Conservation (phyloP, 257 asterid genomes). For the Cruciata laevipes region DNA sequence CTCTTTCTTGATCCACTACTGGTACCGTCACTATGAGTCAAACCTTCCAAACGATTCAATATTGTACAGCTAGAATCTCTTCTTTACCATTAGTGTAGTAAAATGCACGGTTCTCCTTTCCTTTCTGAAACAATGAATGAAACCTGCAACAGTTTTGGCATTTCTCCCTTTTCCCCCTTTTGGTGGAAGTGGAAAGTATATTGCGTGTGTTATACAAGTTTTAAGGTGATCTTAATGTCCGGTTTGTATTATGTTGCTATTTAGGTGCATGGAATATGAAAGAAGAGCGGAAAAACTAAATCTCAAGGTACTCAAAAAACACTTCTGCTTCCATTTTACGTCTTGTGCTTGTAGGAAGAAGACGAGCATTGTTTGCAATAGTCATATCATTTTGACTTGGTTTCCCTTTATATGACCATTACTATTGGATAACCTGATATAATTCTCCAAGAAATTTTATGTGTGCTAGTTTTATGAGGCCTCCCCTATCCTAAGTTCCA, state of each 20-base stretch:
- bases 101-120: constrained; percentile 1
- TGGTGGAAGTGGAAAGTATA: background rate
- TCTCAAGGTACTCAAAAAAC: constrained; percentile 44
- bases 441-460: background rate
- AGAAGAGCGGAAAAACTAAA: constrained; percentile 45
- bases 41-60: background rate
- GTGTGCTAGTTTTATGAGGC: background rate
- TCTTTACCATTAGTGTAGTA: background rate
- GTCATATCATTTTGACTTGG: background rate
- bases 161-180: too few species aligned
- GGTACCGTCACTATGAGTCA: background rate
- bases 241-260: constrained; percentile 12
- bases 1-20: background rate
- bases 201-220: background rate
- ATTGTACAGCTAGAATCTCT: background rate
- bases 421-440: background rate
- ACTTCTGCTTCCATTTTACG: constrained; percentile 1
- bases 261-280: constrained; percentile 59
- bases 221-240: background rate
- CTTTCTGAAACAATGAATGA: background rate
- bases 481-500: background rate
- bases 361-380: background rate
- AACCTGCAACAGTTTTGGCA: too few species aligned
- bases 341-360: background rate
- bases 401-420: background rate